Base-by-base conservation (phyloP, 306 rosid genomes). In the Clitoria ternatea region DNA sequence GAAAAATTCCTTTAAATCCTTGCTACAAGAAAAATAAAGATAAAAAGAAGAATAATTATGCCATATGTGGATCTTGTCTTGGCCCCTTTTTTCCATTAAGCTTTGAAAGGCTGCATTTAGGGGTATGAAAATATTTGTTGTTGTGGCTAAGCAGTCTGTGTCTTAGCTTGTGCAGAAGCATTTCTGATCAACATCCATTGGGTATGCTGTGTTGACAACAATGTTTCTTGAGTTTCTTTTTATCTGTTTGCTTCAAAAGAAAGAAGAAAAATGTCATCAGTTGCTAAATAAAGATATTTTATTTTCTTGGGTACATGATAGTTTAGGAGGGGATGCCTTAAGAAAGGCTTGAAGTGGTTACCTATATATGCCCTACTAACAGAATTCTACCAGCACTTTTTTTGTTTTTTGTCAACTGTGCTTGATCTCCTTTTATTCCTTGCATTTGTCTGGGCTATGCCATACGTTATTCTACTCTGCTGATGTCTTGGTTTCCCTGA, bases 1-100 rank as follows among this genome's bases (percentile, higher is more conserved):
- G 64, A 42, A 59, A 76, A 47, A 7, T 35, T 36, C 64, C 57
- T 75, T 26, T 24, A 57, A 39, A 45, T 62, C 76, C 42, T 45
- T 68, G 69, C 14, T 39, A 36, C 20, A 48, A 35, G 55, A 15
- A 13, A 26, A 23, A 17, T 5, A 24, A 9, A 20, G 23, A 6
- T 4, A 27, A 13, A 49, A 19, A 18, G 4, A 24, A 64, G 10
- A 67, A 48, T 44, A 63, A 36, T 26, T 2, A 48, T 36, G 22
- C 63, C 15, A 73, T 42, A 49, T 53, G 30, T 47, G 47, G 69
- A 53, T 50, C 26, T n/a, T 22, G 39, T 12, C 15, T 42, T 54
- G 30, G 13, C 33, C n/a, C 3, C 17, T 7, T 37, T 48, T 30
- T 29, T 43, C 23, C 37, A 37, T 26, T 19, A 20, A 32, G 52